Evolutionary conservation across 225 moss, liverwort and hornwort species (phyloP), one percentile per base, ranked within the genome.

Genomic region (Polytrichum commune): DNA sequence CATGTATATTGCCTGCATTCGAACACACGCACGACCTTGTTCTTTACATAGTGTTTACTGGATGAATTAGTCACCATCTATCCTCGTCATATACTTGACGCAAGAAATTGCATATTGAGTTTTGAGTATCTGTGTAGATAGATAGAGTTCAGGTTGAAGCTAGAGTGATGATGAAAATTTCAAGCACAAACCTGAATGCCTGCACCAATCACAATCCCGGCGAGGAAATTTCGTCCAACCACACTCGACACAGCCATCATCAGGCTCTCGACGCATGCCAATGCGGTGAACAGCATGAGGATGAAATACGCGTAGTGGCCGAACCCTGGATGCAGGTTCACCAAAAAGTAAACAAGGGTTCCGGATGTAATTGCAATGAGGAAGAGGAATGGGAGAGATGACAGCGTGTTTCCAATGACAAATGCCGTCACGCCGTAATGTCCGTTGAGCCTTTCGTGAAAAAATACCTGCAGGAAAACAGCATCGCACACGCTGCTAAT

Each of bases 351-450:
- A 2, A 60, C 53, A 6, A 77, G n/a, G 38, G 55, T 54, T 20
- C 27, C 20, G 10, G 55, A 65, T 7, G 60, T 6, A 1, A 55
- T 10, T 19, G 61, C 46, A 35, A 74, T 55, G 18, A 82, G 54
- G 27, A 74, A 53, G 8, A 74, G 24, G 23, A 74, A 70, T 8
- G 78, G 74, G 16, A 68, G 22, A 13, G 78, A 72, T 27, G 78
- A 66, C 4, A 82, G 19, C 3, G 74, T 67, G 53, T 72, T 78
- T 6, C 58, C 77, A 0, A 78, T 56, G 22, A 77, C 61, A 58
- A 69, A 80, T 7, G 68, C 72, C 1, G 64, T 68, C 55, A 72
- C 76, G 8, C 80, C 64, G 53, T 80, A 80, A 72, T 80, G 76
- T 57, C 80, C 80, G 32, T 72, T 80, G 61, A 80, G 9, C 46